Base-by-base conservation (phyloP, 1,284 basidiomycete species). In the Farysia itapuensis region DNA sequence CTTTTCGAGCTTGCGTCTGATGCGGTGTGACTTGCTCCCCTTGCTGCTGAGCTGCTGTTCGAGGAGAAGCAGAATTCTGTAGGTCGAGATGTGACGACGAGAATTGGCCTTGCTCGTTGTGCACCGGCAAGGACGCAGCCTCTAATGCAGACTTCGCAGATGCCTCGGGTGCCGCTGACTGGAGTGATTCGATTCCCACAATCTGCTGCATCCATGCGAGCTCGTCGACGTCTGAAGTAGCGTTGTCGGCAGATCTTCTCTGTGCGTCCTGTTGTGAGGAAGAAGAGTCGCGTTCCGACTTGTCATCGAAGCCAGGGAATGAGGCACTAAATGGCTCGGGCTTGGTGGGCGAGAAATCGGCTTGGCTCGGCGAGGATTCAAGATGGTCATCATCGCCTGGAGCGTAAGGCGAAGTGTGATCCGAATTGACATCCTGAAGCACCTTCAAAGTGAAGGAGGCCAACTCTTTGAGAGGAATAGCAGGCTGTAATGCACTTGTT, bases 401-500 rank as follows among this genome's bases (percentile, higher is more conserved):
- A 13, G 45, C 48, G 34, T 43, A 54, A 0, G 50, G 45, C 11
- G 43, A 24, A 15, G 39, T 20, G 25, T 14, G 32, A 21, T 46
- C 45, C 9, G 42, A 33, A 19, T 54, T 54, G 34, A 50, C 50
- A 15, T 60, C 57, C 28, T 43, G 49, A 30, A 60, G 50, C 13
- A 54, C 46, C 29, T 50, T 49, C 32, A 60, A 43, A 4, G 57
- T 46, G 46, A 60, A 60, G 3, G 57, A 45, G 32, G 44, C 57
- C 12, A 60, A 39, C 34, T 60, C 57, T 32, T 60, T 60, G 36
- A 60, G 50, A 11, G 57, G 57, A 4, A 50, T 60, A 34, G 31
- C 9, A 18, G 16, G 11, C 18, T 33, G 31, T 18, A 8, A n/a
- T 9, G n/a, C 9, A 28, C 9, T 28, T 9, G 25, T 28, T 28